Evolutionary conservation across 495 filamentous ascomycete species (phyloP).

Genomic region (Annulohypoxylon bovei): DNA sequence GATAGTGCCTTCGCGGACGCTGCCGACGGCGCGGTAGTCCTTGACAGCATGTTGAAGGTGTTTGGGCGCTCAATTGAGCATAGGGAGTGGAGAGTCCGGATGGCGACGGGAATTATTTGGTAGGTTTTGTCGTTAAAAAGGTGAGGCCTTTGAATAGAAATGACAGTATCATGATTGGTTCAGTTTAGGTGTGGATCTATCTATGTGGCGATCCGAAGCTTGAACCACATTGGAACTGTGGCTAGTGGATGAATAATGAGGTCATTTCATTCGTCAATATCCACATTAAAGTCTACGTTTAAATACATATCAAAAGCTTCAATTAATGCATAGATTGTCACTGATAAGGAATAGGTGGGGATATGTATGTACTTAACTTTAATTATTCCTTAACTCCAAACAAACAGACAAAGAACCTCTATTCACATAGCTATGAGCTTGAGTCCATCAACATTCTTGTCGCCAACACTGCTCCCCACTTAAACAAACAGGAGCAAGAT

Average conservation of each 20-base stretch:
- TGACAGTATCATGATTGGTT: conserved; percentile 40
- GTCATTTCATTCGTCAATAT: background rate
- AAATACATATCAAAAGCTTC: background rate
- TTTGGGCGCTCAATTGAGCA: conserved; percentile 58
- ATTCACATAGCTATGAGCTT: conserved; percentile 10
- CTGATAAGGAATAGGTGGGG: background rate
- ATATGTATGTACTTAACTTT: background rate
- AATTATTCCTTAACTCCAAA: background rate
- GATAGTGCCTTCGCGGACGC: conserved; percentile 54
- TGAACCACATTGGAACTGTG: conserved; percentile 25
- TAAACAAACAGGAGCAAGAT: conserved; percentile 25
- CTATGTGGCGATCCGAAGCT: conserved; percentile 30
- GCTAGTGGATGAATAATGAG: conserved; percentile 38
- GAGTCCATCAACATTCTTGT: conserved; percentile 10
- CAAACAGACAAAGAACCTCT: background rate
- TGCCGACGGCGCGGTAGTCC: conserved; percentile 57
- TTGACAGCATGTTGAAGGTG: conserved; percentile 57
- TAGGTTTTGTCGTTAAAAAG: conserved; percentile 36
- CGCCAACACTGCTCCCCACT: background rate
- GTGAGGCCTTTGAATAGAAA: conserved; percentile 50
- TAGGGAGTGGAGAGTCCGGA: conserved; percentile 54
- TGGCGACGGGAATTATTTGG: conserved; percentile 43
- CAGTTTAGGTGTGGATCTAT: conserved; percentile 8
- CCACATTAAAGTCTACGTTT: background rate
- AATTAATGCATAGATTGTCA: conserved; percentile 3